Evolutionary conservation across 257 asterid species (phyloP).

Genomic region (Solanum tacnaense): DNA sequence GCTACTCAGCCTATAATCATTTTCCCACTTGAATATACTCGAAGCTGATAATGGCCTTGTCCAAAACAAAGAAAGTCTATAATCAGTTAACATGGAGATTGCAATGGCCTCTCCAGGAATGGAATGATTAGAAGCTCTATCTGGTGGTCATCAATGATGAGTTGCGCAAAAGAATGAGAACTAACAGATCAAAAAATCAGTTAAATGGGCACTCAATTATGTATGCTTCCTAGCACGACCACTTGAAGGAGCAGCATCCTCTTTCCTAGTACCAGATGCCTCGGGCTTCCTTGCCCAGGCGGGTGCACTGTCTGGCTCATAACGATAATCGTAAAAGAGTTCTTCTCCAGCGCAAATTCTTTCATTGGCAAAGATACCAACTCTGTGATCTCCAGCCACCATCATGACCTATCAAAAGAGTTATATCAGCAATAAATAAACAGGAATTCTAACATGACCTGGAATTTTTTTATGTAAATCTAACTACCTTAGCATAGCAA

Average conservation of each 20-base stretch:
- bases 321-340: slow-evolving; percentile 80
- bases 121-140: background rate
- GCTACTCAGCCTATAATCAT: background rate
- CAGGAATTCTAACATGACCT: background rate
- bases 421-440: background rate
- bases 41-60: background rate
- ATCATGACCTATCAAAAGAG: slow-evolving; percentile 59
- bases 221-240: slow-evolving; percentile 43
- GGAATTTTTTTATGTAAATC: background rate
- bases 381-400: slow-evolving; percentile 98
- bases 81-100: background rate
- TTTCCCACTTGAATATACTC: background rate
- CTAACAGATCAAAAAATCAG: background rate
- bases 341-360: slow-evolving; percentile 86
- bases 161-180: slow-evolving; percentile 8
- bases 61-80: background rate
- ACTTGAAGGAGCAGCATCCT: slow-evolving; percentile 24
- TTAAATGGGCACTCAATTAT: slow-evolving; percentile 3
- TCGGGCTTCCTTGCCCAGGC: slow-evolving; percentile 93
- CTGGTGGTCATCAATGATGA: background rate
- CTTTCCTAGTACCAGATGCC: slow-evolving; percentile 46
- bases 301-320: slow-evolving; percentile 88
- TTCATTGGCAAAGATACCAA: slow-evolving; percentile 85
- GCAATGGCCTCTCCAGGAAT: background rate
- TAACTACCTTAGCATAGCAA: slow-evolving; percentile 79